phyloP scores from a whole-genome alignment of 2,329 filamentous ascomycete genomes.

The Aspergillus aculeatinus region DNA sequence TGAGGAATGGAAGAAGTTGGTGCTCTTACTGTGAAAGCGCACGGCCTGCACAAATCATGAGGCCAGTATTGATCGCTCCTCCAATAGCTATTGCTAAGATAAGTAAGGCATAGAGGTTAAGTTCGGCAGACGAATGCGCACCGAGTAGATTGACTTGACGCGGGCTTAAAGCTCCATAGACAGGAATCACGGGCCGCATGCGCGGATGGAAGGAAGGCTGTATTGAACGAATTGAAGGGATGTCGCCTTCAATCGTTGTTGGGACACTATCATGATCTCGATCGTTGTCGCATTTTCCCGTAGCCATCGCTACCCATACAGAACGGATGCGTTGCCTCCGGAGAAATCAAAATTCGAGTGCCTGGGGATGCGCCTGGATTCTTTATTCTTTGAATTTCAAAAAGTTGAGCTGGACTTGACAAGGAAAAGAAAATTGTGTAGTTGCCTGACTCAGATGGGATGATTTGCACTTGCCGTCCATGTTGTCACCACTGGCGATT shows the following conservation, averaged over 20 bases:
- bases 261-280: background rate
- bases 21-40: conserved; percentile 29
- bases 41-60: conserved; percentile 31
- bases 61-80: conserved; percentile 32
- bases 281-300: background rate
- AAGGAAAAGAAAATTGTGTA: no score
- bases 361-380: no score
- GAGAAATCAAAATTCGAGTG: background rate
- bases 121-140: conserved; percentile 13
- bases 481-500: background rate
- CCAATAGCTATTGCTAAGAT: conserved; percentile 29
- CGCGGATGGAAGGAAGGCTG: background rate
- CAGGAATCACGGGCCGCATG: background rate
- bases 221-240: background rate
- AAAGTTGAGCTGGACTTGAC: no score
- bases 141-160: conserved; percentile 24
- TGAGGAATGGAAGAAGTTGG: background rate
- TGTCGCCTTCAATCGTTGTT: background rate
- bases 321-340: background rate
- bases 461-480: background rate
- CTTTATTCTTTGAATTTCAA: no score
- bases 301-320: background rate
- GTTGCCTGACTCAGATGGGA: no score
- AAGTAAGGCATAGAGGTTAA: background rate
- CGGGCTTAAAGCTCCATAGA: conserved; percentile 11